Conservation (phyloP, 345 rosid species). For the Populus ilicifolia region DNA sequence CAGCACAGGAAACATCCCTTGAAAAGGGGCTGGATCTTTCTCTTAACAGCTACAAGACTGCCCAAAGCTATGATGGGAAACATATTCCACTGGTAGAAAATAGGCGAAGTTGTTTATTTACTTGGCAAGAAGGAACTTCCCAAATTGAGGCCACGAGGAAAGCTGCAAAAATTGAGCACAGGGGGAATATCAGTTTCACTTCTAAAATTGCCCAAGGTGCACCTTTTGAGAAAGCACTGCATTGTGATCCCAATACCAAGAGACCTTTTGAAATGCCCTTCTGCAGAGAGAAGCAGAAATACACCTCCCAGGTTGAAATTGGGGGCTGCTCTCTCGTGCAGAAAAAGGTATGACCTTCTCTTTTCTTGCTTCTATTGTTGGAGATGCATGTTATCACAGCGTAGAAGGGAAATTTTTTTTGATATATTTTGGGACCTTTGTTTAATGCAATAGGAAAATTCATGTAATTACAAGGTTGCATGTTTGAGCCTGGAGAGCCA, state of each 20-base stretch:
- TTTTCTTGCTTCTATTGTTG: constrained; percentile 7
- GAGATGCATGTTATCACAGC: neutral
- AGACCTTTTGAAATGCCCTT: constrained; percentile 29
- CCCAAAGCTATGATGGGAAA: constrained; percentile 33
- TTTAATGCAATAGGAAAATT: neutral
- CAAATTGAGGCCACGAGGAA: constrained; percentile 32
- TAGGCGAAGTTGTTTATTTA: constrained; percentile 17
- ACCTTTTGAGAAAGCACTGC: constrained; percentile 27
- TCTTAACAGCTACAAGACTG: constrained; percentile 35
- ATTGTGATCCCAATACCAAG: constrained; percentile 30
- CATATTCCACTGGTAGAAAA: constrained; percentile 29
- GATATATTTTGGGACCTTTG: neutral
- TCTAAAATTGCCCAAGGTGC: constrained; percentile 36
- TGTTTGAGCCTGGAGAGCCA: neutral
- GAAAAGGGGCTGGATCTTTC: constrained; percentile 43
- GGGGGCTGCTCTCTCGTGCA: constrained; percentile 32
- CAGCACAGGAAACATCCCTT: constrained; percentile 29
- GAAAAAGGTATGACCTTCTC: constrained; percentile 44
- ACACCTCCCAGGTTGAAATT: constrained; percentile 28
- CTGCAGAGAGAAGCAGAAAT: constrained; percentile 33
- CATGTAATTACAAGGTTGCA: neutral
- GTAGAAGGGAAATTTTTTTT: neutral
- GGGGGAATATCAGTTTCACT: constrained; percentile 31
- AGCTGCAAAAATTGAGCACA: constrained; percentile 30
- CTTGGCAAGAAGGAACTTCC: constrained; percentile 26